Conservation (phyloP, 495 filamentous ascomycete species). For the Penicillium bialowiezense region DNA sequence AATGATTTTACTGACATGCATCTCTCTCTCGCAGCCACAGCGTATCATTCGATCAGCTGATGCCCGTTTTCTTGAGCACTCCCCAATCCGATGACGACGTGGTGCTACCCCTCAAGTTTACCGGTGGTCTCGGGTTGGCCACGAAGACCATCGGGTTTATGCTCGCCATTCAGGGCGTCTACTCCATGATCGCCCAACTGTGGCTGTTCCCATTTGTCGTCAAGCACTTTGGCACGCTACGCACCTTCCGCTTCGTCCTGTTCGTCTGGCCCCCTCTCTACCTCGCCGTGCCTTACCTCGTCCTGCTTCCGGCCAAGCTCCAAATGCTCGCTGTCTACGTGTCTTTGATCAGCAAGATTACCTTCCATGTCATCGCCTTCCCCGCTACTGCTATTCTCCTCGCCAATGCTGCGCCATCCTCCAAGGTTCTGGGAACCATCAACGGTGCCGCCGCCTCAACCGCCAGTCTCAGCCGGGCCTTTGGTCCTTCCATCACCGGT, state of each 20-base stretch:
- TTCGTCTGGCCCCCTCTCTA: constrained; percentile 87
- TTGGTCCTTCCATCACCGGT: constrained; percentile 86
- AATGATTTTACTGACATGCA: constrained; percentile 25
- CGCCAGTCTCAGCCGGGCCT: constrained; percentile 80
- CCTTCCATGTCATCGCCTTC: constrained; percentile 79
- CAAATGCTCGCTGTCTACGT: constrained; percentile 71
- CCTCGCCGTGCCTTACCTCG: constrained; percentile 81
- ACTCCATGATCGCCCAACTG: constrained; percentile 80
- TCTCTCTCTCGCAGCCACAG: constrained; percentile 61
- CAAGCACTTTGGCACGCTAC: constrained; percentile 67
- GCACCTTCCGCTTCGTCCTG: constrained; percentile 76
- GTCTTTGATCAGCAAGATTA: constrained; percentile 84
- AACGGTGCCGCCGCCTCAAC: constrained; percentile 91
- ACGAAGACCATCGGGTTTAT: constrained; percentile 84
- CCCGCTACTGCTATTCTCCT: constrained; percentile 83
- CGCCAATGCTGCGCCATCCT: constrained; percentile 76
- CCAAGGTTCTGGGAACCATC: constrained; percentile 78
- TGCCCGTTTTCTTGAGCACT: constrained; percentile 89
- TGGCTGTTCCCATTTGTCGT: constrained; percentile 78
- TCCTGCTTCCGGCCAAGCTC: constrained; percentile 68
- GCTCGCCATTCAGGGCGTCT: constrained; percentile 83
- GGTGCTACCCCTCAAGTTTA: constrained; percentile 80
- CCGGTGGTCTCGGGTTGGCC: constrained; percentile 76
- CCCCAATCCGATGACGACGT: constrained; percentile 52
- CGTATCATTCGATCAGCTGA: constrained; percentile 90